Evolutionary conservation across 129 eudicot genomes (phyloP).

Genomic region (Tagetes erecta): DNA sequence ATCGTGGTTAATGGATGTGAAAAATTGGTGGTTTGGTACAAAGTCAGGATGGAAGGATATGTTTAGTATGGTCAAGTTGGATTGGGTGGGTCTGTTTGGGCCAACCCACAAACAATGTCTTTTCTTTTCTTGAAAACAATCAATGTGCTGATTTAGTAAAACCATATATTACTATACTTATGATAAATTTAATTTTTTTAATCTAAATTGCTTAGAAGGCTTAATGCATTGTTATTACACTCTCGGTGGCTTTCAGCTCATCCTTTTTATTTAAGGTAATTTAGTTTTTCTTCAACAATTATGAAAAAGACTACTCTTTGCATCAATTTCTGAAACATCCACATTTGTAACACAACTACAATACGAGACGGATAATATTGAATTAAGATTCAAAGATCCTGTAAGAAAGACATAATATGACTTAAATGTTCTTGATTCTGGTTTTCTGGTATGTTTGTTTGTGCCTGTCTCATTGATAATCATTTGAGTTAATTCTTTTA

Average conservation of each 20-base stretch:
- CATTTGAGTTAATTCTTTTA: neutral
- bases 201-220: neutral
- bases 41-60: neutral
- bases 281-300: neutral
- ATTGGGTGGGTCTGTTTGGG: neutral
- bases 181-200: neutral
- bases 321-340: neutral
- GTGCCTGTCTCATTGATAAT: neutral
- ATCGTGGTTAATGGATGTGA: neutral
- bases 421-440: neutral
- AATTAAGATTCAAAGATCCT: neutral
- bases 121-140: neutral
- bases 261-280: neutral
- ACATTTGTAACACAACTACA: neutral
- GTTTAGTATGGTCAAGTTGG: neutral
- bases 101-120: neutral
- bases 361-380: neutral
- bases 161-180: neutral
- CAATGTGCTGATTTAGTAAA: neutral
- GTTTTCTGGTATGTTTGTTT: neutral
- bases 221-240: neutral
- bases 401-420: neutral
- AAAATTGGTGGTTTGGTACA: constrained; percentile 6
- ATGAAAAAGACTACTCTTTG: neutral
- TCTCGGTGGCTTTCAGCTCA: neutral